Evolutionary conservation across 805 yeast genomes (phyloP).

Genomic region (Tetrapisispora fleetii): DNA sequence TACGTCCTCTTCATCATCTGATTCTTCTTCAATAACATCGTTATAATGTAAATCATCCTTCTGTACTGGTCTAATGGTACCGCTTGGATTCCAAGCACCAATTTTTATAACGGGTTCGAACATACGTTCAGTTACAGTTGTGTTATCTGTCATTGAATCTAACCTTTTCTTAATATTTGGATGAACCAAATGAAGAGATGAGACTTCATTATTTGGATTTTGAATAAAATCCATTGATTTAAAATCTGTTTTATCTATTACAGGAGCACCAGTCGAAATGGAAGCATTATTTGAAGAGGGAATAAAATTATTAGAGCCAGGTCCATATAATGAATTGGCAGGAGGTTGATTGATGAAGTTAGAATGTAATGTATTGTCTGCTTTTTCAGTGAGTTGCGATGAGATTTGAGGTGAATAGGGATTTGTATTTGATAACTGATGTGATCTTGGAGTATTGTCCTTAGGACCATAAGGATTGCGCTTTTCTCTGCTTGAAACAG

Average conservation of each 20-base stretch:
- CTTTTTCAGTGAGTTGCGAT: neutral
- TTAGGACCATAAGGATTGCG: neutral
- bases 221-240: neutral
- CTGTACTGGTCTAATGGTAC: constrained; percentile 7
- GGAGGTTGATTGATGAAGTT: neutral
- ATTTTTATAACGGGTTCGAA: constrained; percentile 27
- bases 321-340: neutral
- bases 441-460: too few species aligned
- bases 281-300: neutral
- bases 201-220: neutral
- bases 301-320: neutral
- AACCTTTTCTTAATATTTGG: constrained; percentile 1
- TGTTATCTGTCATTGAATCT: neutral
- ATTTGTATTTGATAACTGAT: neutral
- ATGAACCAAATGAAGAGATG: neutral
- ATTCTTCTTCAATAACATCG: constrained; percentile 36
- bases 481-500: neutral
- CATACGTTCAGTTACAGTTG: constrained; percentile 8
- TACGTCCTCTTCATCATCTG: constrained; percentile 30
- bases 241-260: neutral
- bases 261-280: neutral
- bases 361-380: neutral
- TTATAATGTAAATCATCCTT: constrained; percentile 36
- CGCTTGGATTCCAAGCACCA: constrained; percentile 11
- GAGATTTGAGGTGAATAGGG: neutral